Evolutionary conservation across 2,329 filamentous ascomycete species (phyloP), one percentile per base, ranked within the genome.

Genomic region (Microsporum audouinii): DNA sequence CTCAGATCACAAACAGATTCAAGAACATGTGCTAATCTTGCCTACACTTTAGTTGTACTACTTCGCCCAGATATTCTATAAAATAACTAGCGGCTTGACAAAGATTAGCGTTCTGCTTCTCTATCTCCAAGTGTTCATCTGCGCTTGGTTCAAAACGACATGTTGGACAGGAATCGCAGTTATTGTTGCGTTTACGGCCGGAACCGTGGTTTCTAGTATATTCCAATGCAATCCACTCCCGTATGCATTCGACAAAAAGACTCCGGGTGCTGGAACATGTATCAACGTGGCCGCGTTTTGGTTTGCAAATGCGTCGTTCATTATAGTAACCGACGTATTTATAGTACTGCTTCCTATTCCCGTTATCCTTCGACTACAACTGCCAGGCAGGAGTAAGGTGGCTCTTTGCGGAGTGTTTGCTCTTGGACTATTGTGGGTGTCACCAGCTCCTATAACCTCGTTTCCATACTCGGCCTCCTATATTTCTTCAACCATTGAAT

Each of bases 201-300:
- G 62, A 23, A 66, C 66, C 7, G 60, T 66, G 3, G 61, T 66
- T 43, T 61, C 65, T 1, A 67, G 65, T 53, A 63, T 69, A 33
- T 67, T 68, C 47, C 67, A 69, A 57, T 69, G 67, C 63, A 63
- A 61, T 2, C 65, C 66, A 8, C 61, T 67, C 5, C 51, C 61
- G 45, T 63, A 61, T 53, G 63, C 66, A 8, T 68, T 67, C 47
- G 58, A 66, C 31, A 66, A 63, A 27, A 53, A 57, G 33, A 60
- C 63, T 17, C 39, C 60, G 6, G 61, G 57, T 14, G 27, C 38
- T 17, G 77, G 79, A 0, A 71, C 63, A 3, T 82, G 80, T 64
- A 77, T 82, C 66, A 72, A 73, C 63, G 68, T 78, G 34, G 76
- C 75, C 0, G 70, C 69, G 2, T 78, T 78, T 63, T 82, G 79